Evolutionary conservation across 768 basidiomycete genomes (phyloP).

Genomic region (Tylopilus cervinicoccineus): DNA sequence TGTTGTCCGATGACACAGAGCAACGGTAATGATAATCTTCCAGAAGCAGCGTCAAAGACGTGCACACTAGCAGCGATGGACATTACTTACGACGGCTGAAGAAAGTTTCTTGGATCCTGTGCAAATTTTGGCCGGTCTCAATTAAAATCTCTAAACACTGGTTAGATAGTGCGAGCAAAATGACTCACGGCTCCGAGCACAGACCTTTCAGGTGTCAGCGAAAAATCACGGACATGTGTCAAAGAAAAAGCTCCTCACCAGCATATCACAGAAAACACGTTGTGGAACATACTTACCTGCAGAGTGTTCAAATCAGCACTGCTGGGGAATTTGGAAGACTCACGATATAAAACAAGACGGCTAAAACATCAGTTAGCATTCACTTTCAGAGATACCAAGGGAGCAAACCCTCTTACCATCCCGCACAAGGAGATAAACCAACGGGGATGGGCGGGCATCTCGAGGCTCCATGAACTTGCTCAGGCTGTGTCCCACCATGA

Average conservation of each 20-base stretch:
- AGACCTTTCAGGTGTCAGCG: slow-evolving; percentile 7
- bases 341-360: background rate
- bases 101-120: slow-evolving; percentile 12
- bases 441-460: background rate
- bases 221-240: background rate
- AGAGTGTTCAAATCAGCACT: background rate
- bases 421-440: background rate
- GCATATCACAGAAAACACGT: background rate
- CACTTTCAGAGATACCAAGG: background rate
- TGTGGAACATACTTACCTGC: background rate
- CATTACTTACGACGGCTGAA: background rate
- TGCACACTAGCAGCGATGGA: background rate
- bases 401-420: background rate
- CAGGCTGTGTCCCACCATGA: background rate
- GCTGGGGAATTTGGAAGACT: background rate
- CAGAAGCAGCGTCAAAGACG: background rate
- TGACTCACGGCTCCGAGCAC: slow-evolving; percentile 1
- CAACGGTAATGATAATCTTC: slow-evolving; percentile 14
- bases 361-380: background rate
- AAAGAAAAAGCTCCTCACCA: background rate
- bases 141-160: too few species aligned
- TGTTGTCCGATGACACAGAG: slow-evolving; percentile 18
- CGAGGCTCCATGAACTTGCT: background rate
- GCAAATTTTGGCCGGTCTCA: too few species aligned
- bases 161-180: background rate